Percentiles rank a stretch among this genome's conserved stretches.
phyloP scores from a whole-genome alignment of 2,329 filamentous ascomycete genomes.

The Trichoderma atroviride region DNA sequence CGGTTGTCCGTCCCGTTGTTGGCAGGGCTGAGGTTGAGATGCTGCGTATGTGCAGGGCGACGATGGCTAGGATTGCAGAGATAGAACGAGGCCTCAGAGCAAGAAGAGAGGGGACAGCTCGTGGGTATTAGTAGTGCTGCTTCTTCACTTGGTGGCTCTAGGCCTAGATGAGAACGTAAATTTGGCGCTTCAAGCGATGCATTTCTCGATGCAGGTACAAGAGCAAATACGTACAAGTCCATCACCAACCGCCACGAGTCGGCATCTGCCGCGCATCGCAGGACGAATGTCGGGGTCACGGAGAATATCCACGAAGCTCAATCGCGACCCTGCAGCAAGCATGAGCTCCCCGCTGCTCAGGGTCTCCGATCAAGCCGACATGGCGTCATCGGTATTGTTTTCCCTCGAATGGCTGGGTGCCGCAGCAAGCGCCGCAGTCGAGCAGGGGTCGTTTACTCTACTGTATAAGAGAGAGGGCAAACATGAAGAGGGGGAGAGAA shows the following conservation, averaged over 20 bases:
- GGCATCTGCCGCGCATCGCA: neutral
- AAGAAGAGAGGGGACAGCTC: neutral
- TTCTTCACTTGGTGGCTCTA: too few relatives aligned
- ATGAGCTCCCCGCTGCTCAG: neutral
- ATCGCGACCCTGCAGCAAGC: neutral
- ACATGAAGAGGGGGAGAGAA: neutral
- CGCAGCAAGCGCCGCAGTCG: neutral
- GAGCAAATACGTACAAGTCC: neutral
- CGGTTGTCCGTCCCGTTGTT: neutral
- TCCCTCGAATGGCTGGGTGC: neutral
- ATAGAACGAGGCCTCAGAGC: neutral
- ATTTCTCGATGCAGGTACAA: neutral
- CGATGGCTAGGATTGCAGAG: neutral
- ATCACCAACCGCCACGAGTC: neutral
- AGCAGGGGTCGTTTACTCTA: neutral
- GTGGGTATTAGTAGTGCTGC: neutral
- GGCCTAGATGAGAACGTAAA: neutral
- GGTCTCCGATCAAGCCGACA: conserved; percentile 7
- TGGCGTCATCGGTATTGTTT: conserved; percentile 7
- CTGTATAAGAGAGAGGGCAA: neutral
- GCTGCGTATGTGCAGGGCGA: too few relatives aligned
- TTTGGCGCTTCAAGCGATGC: neutral
- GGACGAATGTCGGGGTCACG: conserved; percentile 2
- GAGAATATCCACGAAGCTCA: neutral
- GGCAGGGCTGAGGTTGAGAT: neutral